Conservation (phyloP, 495 filamentous ascomycete species). For the Neurospora tetraspora region DNA sequence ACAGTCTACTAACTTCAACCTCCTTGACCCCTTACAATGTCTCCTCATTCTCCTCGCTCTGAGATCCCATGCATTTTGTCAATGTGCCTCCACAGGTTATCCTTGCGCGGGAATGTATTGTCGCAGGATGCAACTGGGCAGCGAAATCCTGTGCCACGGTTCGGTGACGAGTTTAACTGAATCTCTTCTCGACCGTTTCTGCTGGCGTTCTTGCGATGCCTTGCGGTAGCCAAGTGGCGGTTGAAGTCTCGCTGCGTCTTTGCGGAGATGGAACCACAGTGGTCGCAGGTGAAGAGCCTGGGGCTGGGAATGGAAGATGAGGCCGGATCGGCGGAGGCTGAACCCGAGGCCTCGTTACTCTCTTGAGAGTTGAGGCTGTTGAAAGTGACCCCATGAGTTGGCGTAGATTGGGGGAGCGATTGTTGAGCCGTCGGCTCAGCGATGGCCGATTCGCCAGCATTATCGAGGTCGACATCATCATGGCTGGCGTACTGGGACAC, state of each 20-base stretch:
- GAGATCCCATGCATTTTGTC: neutral
- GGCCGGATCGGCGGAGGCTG: neutral
- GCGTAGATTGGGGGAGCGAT: fast-evolving
- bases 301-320: neutral
- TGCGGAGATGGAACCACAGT: neutral
- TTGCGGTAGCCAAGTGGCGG: neutral
- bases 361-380: too few species aligned
- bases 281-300: neutral
- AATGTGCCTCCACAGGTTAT: neutral
- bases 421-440: too few species aligned
- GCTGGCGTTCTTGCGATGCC: neutral
- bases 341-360: neutral
- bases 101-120: neutral
- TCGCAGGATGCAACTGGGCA: neutral
- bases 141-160: neutral
- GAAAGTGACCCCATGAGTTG: neutral
- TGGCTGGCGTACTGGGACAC: neutral
- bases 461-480: neutral
- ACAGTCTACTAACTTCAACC: too few species aligned
- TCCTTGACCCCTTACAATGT: too few species aligned
- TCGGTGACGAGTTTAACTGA: neutral
- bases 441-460: neutral
- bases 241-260: neutral
- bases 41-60: too few species aligned
- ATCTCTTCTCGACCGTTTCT: neutral